A percentile compares a stretch with the other conserved stretches of the same genome.
Conservation (phyloP, 805 yeast genomes). For the Scheffersomyces stipitis region DNA sequence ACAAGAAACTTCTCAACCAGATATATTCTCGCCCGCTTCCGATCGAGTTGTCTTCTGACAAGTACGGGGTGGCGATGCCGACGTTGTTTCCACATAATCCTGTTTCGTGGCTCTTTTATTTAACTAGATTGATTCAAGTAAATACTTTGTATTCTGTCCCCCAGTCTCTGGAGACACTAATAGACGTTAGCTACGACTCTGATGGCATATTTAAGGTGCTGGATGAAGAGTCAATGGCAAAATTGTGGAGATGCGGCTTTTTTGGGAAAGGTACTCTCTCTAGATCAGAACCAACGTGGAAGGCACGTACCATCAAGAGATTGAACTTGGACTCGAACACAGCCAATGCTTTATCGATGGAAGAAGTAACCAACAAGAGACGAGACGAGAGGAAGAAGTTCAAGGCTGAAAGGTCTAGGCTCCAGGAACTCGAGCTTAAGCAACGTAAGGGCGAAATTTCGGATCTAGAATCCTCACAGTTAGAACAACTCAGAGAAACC, state of each 20-base stretch:
- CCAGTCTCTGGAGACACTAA: conserved; percentile 14
- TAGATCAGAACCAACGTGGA: conserved; percentile 93
- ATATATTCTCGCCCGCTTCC: conserved; percentile 57
- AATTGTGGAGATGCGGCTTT: conserved; percentile 82
- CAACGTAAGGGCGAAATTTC: conserved; percentile 27
- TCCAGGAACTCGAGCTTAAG: conserved; percentile 51
- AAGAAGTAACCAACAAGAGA: conserved; percentile 74
- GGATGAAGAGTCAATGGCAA: conserved; percentile 46
- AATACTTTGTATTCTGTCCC: conserved; percentile 18
- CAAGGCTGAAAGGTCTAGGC: conserved; percentile 61
- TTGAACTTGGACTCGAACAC: conserved; percentile 39
- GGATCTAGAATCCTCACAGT: conserved; percentile 19
- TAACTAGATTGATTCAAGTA: conserved; percentile 26
- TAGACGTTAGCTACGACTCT: conserved; percentile 24
- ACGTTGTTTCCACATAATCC: conserved; percentile 64
- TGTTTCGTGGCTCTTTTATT: conserved; percentile 55
- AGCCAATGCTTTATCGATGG: conserved; percentile 45
- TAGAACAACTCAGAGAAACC: conserved; percentile 13
- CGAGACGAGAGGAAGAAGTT: conserved; percentile 70
- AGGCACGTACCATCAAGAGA: conserved; percentile 56
- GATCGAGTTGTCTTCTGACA: conserved; percentile 37
- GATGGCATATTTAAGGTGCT: conserved; percentile 40
- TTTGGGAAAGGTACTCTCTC: conserved; percentile 92
- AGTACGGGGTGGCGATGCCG: conserved; percentile 47
- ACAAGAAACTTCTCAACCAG: conserved; percentile 26